Conservation (phyloP, 179 eudicot genomes). For the Corrigiola litoralis region DNA sequence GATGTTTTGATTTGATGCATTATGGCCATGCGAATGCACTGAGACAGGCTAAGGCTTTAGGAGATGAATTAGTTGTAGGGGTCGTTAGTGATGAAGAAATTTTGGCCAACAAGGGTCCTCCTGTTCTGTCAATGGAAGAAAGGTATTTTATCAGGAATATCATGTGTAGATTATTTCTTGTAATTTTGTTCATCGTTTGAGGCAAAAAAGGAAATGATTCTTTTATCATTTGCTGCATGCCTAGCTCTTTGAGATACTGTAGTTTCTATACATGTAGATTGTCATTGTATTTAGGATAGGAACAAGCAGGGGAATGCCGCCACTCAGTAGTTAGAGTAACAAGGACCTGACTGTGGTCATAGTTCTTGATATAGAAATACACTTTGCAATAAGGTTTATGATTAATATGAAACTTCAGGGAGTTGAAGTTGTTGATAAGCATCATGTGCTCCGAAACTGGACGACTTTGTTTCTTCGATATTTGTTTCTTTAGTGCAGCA, state of each 20-base stretch:
- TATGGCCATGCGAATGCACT: constrained; percentile 98
- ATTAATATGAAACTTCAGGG: no score
- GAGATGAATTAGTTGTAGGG: constrained; percentile 90
- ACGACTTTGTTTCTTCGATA: neutral
- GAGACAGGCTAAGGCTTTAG: constrained; percentile 89
- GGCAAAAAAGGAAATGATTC: no score
- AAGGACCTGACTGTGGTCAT: neutral
- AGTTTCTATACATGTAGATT: neutral
- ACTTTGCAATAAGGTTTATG: no score
- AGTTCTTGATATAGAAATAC: neutral
- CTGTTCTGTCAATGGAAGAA: constrained; percentile 87
- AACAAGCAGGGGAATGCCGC: neutral
- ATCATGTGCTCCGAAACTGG: neutral
- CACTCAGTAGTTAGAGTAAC: neutral
- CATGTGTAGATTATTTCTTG: no score
- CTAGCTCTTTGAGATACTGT: neutral
- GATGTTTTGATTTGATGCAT: constrained; percentile 98
- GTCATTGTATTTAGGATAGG: neutral
- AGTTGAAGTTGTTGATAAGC: neutral
- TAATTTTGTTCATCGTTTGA: no score
- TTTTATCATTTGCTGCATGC: neutral
- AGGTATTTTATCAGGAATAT: constrained; percentile 49
- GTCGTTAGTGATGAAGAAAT: constrained; percentile 94
- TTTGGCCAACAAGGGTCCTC: constrained; percentile 87
- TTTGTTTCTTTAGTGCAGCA: neutral